These are phyloP conservation scores for Penicillium frequentans DNA, from an alignment of 2,329 filamentous ascomycete genomes.

Conservation along the genomic window DNA sequence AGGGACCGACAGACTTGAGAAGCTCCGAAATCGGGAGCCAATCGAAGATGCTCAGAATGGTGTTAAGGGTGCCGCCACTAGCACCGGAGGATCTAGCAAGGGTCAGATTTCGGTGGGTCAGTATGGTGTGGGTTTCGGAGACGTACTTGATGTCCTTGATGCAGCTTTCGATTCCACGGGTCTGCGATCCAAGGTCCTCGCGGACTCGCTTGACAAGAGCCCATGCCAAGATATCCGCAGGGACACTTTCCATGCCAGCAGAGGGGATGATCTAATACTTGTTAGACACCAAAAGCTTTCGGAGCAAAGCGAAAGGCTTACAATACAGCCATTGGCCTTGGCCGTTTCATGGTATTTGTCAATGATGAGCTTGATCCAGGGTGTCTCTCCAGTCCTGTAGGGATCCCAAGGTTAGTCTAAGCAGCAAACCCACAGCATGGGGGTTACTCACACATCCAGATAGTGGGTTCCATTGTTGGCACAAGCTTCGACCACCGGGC, in stretches of 20 bases:
- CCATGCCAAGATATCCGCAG: conserved; percentile 57
- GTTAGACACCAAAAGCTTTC: conserved; percentile 10
- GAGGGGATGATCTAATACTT: conserved; percentile 55
- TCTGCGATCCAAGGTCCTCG: conserved; percentile 50
- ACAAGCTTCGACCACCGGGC: conserved; percentile 64
- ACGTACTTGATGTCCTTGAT: conserved; percentile 55
- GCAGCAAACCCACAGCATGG: neutral
- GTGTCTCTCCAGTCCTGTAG: conserved; percentile 60
- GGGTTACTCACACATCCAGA: conserved; percentile 54
- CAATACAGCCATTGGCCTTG: conserved; percentile 60
- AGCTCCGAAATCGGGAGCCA: conserved; percentile 49
- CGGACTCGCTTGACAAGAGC: conserved; percentile 55
- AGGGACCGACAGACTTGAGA: conserved; percentile 50
- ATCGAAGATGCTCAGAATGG: conserved; percentile 59
- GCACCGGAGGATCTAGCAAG: conserved; percentile 39
- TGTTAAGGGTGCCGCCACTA: conserved; percentile 65
- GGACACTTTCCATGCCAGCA: conserved; percentile 62
- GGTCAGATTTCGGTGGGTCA: neutral
- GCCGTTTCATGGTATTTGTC: conserved; percentile 61
- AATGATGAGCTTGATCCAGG: conserved; percentile 64
- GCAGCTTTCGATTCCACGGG: conserved; percentile 52
- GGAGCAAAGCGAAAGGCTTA: conserved; percentile 34
- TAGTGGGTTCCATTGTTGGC: conserved; percentile 67
- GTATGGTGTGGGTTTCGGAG: conserved; percentile 9
- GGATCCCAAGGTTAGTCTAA: neutral